These are phyloP conservation scores for Lactuca saligna DNA, from an alignment of 129 eudicot genomes.

Conservation along the genomic window DNA sequence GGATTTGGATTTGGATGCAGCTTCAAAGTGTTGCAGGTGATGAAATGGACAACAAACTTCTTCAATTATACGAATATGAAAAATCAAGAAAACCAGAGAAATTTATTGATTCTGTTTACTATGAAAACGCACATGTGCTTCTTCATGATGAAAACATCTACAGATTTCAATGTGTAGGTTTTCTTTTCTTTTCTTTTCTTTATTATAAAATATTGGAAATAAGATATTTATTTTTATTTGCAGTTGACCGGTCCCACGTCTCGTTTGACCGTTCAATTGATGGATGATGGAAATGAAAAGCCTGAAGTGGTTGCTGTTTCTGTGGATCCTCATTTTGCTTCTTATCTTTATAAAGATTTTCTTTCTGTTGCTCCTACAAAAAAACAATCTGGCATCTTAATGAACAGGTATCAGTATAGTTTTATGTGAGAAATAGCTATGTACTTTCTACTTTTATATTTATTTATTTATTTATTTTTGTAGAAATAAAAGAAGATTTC, in stretches of 20 bases:
- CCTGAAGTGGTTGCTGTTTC: constrained; percentile 85
- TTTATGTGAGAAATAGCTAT: too few species aligned
- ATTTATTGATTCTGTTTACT: constrained; percentile 80
- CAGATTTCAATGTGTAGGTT: constrained; percentile 85
- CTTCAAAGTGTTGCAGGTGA: constrained; percentile 87
- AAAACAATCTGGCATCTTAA: constrained; percentile 57
- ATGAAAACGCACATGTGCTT: constrained; percentile 82
- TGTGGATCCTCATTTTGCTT: constrained; percentile 79
- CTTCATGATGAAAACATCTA: constrained; percentile 90
- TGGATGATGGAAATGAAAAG: constrained; percentile 86
- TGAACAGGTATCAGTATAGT: constrained; percentile 59
- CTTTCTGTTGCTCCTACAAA: constrained; percentile 52
- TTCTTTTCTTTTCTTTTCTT: constrained; percentile 7
- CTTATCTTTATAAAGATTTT: constrained; percentile 69
- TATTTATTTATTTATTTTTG: constrained; percentile 20
- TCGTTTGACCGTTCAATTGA: constrained; percentile 71
- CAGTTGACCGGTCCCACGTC: constrained; percentile 58
- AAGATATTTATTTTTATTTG: constrained; percentile 8
- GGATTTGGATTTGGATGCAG: constrained; percentile 37
- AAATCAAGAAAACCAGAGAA: constrained; percentile 63
- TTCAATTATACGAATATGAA: constrained; percentile 86
- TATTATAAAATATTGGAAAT: not conserved
- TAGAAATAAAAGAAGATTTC: constrained; percentile 64
- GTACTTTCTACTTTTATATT: not conserved
- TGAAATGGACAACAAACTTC: constrained; percentile 84